These are phyloP conservation scores for Solanum dulcamara DNA, from an alignment of 257 asterid genomes.

Conservation along the genomic window DNA sequence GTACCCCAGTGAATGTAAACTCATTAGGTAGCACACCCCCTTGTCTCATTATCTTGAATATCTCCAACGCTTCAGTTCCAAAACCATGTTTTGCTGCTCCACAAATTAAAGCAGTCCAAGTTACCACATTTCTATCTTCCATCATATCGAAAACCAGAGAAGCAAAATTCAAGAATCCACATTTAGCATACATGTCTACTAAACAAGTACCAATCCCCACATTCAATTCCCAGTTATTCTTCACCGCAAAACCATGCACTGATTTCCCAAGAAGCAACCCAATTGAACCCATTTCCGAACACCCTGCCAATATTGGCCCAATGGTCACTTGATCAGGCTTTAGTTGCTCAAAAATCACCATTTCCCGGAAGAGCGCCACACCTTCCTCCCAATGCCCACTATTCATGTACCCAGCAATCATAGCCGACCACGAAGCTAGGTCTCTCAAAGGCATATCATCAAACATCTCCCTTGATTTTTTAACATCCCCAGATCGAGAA, in stretches of 20 bases:
- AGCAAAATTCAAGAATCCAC: slow-evolving; percentile 43
- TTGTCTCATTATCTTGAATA: slow-evolving; percentile 46
- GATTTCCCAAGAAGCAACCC: slow-evolving; percentile 51
- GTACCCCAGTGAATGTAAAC: slow-evolving; percentile 55
- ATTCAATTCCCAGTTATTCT: slow-evolving; percentile 40
- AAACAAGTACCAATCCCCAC: slow-evolving; percentile 40
- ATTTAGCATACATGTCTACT: slow-evolving; percentile 55
- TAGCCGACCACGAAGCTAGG: slow-evolving; percentile 47
- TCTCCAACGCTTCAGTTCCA: slow-evolving; percentile 25
- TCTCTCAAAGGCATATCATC: slow-evolving; percentile 35
- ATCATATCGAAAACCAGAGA: slow-evolving; percentile 28
- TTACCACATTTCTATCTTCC: slow-evolving; percentile 27
- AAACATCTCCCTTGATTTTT: slow-evolving; percentile 7
- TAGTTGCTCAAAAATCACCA: slow-evolving; percentile 15
- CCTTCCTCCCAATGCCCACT: slow-evolving; percentile 28
- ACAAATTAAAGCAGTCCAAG: slow-evolving; percentile 58
- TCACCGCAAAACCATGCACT: slow-evolving; percentile 31
- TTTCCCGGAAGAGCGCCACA: slow-evolving; percentile 29
- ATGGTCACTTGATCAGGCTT: slow-evolving; percentile 42
- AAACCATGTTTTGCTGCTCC: slow-evolving; percentile 46
- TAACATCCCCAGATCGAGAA: neutral
- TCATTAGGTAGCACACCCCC: slow-evolving; percentile 41
- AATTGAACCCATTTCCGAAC: slow-evolving; percentile 33
- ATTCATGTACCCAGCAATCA: slow-evolving; percentile 38
- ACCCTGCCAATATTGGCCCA: slow-evolving; percentile 32